These are phyloP conservation scores for Daldinia sp. DNA, from an alignment of 2,329 filamentous ascomycete genomes.

Conservation along the genomic window DNA sequence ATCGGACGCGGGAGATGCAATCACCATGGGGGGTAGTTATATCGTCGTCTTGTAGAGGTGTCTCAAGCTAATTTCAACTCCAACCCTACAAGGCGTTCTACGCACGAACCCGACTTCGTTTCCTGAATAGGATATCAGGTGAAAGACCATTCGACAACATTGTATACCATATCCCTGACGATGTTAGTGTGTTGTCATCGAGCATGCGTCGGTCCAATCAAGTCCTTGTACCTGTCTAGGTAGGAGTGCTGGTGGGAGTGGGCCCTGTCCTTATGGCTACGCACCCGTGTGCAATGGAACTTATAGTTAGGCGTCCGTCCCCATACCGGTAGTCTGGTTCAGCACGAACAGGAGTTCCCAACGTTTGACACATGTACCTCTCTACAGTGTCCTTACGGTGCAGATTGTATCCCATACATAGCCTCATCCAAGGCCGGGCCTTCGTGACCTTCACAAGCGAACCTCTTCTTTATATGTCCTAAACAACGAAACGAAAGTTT, in stretches of 20 bases:
- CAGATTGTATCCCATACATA: conserved; percentile 16
- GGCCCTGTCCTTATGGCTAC: conserved; percentile 8
- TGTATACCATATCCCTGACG: conserved; percentile 16
- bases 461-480: conserved; percentile 4
- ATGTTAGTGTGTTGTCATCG: conserved; percentile 8
- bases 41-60: conserved; percentile 5
- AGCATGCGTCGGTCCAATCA: conserved; percentile 23
- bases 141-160: conserved; percentile 32
- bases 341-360: conserved; percentile 16
- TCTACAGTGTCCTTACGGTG: conserved; percentile 30
- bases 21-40: conserved; percentile 22
- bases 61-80: conserved; percentile 19
- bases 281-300: conserved; percentile 14
- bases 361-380: conserved; percentile 9
- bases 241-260: conserved; percentile 13
- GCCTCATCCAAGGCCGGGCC: conserved; percentile 7
- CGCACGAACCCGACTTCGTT: conserved; percentile 14
- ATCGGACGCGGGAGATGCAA: background rate
- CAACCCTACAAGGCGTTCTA: conserved; percentile 19
- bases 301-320: conserved; percentile 19
- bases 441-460: background rate
- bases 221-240: background rate
- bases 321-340: conserved; percentile 23
- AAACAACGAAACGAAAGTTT: background rate
- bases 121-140: conserved; percentile 25